Evolutionary conservation across 495 filamentous ascomycete genomes (phyloP).

Genomic region (Pseudomonodictys pantanalensis): DNA sequence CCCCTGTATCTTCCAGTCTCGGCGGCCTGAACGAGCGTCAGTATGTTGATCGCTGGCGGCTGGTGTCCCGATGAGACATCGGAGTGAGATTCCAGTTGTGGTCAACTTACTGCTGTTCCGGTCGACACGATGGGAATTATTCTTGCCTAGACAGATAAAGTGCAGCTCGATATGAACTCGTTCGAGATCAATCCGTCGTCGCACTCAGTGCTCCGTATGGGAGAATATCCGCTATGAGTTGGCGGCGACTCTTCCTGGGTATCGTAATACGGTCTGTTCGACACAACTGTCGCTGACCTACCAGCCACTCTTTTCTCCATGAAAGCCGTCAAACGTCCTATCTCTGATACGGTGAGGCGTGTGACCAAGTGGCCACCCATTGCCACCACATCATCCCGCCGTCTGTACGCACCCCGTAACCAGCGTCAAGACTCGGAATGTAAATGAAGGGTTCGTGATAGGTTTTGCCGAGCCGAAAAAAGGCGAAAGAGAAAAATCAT

Average conservation of each 20-base stretch:
- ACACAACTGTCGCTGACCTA: slow-evolving; percentile 48
- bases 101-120: background rate
- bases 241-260: slow-evolving; percentile 55
- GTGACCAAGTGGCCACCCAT: slow-evolving; percentile 50
- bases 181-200: slow-evolving; percentile 40
- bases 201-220: slow-evolving; percentile 55
- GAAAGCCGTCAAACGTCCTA: slow-evolving; percentile 42
- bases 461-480: slow-evolving; percentile 56
- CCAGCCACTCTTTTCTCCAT: slow-evolving; percentile 49
- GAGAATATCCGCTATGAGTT: slow-evolving; percentile 53
- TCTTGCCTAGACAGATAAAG: background rate
- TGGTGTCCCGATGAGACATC: background rate
- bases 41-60: background rate
- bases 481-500: slow-evolving; percentile 51
- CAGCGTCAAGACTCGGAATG: slow-evolving; percentile 50
- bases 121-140: background rate
- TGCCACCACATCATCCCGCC: slow-evolving; percentile 54
- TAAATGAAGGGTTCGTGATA: slow-evolving; percentile 52
- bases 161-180: background rate
- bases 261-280: slow-evolving; percentile 42
- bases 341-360: slow-evolving; percentile 50
- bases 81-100: background rate
- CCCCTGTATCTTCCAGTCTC: background rate
- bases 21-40: background rate
- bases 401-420: slow-evolving; percentile 57